phyloP scores from a whole-genome alignment of 768 basidiomycete genomes.

The Lactarius akahatsu region DNA sequence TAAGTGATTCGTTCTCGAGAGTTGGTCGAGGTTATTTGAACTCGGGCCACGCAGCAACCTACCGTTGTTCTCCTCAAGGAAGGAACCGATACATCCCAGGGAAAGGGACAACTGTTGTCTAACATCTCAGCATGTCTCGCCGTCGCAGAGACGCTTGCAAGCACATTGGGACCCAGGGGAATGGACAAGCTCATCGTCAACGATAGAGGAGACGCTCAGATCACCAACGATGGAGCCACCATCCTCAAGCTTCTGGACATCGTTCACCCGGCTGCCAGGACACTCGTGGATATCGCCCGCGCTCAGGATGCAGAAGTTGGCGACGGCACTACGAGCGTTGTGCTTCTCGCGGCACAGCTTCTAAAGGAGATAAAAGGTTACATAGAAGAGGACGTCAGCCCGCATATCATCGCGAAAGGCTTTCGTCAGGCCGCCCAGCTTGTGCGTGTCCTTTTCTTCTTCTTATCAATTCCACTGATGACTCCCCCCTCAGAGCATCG shows the following conservation, averaged over 20 bases:
- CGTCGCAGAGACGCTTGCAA: slow-evolving; percentile 86
- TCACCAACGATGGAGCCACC: slow-evolving; percentile 99
- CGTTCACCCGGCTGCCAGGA: slow-evolving; percentile 95
- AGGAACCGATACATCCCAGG: slow-evolving; percentile 95
- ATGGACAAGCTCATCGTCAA: slow-evolving; percentile 99
- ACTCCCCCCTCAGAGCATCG: slow-evolving; percentile 58
- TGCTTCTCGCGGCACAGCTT: slow-evolving; percentile 90
- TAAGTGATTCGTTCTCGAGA: slow-evolving; percentile 8
- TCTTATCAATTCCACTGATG: slow-evolving; percentile 9
- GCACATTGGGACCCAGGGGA: slow-evolving; percentile 94
- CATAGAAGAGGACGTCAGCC: slow-evolving; percentile 96
- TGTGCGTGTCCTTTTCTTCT: slow-evolving; percentile 48
- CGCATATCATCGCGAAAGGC: slow-evolving; percentile 97
- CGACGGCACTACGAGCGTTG: slow-evolving; percentile 96
- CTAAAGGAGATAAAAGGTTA: slow-evolving; percentile 88
- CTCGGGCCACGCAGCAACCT: slow-evolving; percentile 68
- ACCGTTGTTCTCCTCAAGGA: slow-evolving; percentile 95
- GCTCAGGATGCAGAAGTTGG: slow-evolving; percentile 99
- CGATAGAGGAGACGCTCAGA: slow-evolving; percentile 93
- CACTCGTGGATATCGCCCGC: slow-evolving; percentile 96
- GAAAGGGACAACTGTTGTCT: slow-evolving; percentile 86
- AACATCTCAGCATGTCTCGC: slow-evolving; percentile 97
- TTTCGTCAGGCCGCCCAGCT: slow-evolving; percentile 84
- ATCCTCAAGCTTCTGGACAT: slow-evolving; percentile 97
- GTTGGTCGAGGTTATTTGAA: slow-evolving; percentile 12